Base-by-base conservation (phyloP, 805 yeast genomes). In the Wickerhamiella australiensis region DNA sequence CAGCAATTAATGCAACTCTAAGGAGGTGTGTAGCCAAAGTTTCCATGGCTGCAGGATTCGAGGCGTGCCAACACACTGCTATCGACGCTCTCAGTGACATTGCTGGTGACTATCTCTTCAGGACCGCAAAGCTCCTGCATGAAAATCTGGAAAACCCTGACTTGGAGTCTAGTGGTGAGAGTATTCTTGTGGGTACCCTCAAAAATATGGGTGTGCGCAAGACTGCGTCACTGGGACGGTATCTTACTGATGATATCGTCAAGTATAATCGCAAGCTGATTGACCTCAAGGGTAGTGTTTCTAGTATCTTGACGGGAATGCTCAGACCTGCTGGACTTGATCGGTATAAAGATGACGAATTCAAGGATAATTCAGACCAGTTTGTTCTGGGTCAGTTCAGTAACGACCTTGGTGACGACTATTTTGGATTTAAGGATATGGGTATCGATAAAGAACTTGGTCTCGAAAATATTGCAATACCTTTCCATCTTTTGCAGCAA, bases 301-400 rank as follows among this genome's bases (percentile, higher is more conserved):
- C 85, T 11, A 67, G 67, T 35, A 84, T 87, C 61, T 69, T 92
- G 58, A 84, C 81, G 53, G 94, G 84, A 25, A 67, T 88, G 52
- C 70, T 92, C 50, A 74, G 96, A 51, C 99, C 99, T 1, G 77
- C 79, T 1, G 55, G 75, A 23, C 55, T 61, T 15, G 65, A 61
- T 27, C 50, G 52, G 20, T 61, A 60, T 41, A 79, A 75, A 47
- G 97, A 88, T 60, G 74, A 76, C 49, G 82, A 79, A 55, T 92
- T 92, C 64, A 78, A 70, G 35, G 98, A 94, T 61, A 85, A 86
- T 59, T 82, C 95, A 59, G 96, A 92, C 55, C 95, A 90, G 64
- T 92, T 88, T 62, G 67, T 90, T 56, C 83, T 92, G 26, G 99
- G 99, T 51, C 96, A 88, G 59, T 92, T 92, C 63, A 82, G 96